Evolutionary conservation across 371 early-diverging fungal species (phyloP).

Genomic region (Mortierella sp.): DNA sequence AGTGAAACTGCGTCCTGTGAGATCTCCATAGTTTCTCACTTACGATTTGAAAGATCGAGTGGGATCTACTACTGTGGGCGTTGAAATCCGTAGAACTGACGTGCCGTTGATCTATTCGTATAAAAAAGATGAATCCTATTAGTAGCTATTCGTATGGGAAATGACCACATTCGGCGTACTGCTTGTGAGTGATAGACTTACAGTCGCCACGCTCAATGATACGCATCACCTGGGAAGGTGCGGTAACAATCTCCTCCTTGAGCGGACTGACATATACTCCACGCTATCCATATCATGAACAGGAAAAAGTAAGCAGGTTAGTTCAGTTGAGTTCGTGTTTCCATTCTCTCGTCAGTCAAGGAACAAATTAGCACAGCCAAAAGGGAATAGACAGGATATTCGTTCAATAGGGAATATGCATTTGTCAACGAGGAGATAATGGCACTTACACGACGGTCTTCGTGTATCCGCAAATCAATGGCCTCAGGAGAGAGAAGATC

Average conservation of each 20-base stretch:
- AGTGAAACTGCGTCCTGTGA: neutral
- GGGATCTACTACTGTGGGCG: slow-evolving; percentile 60
- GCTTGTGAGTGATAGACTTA: slow-evolving; percentile 28
- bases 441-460: slow-evolving; percentile 37
- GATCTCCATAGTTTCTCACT: neutral
- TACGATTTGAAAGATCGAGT: slow-evolving; percentile 60
- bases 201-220: slow-evolving; percentile 87
- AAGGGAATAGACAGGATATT: neutral
- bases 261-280: slow-evolving; percentile 92
- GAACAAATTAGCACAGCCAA: neutral
- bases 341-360: neutral
- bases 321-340: neutral
- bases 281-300: slow-evolving; percentile 62
- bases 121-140: neutral
- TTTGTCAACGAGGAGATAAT: no score
- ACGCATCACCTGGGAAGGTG: slow-evolving; percentile 83
- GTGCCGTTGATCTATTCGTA: slow-evolving; percentile 50
- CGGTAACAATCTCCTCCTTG: slow-evolving; percentile 92
- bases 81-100: slow-evolving; percentile 61
- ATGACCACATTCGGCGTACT: neutral
- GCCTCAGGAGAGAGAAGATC: slow-evolving; percentile 87
- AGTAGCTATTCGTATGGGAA: neutral
- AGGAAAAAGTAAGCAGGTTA: neutral
- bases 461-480: slow-evolving; percentile 69
- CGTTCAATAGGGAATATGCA: neutral